Evolutionary conservation across 371 early-diverging fungal species (phyloP).

Genomic region (Phascolomyces articulosus): DNA sequence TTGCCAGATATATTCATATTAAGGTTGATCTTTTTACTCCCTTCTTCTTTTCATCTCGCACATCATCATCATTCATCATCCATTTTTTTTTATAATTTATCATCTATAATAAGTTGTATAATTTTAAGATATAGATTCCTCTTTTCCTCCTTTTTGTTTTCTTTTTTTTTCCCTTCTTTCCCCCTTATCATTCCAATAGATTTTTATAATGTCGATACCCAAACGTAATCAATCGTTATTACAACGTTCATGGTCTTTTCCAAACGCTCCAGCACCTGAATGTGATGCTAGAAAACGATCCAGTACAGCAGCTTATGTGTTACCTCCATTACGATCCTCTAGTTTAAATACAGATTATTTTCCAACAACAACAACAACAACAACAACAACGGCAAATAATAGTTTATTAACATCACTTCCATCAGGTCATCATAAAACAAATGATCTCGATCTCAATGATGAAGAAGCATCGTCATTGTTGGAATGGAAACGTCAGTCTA

Average conservation of each 20-base stretch:
- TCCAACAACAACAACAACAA: not conserved
- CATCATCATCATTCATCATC: too few relatives aligned
- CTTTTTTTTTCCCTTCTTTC: not conserved
- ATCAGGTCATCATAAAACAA: not conserved
- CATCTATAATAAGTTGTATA: too few relatives aligned
- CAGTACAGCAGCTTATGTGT: not conserved
- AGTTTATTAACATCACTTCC: not conserved
- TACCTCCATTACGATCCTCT: slow-evolving; percentile 19
- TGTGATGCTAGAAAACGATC: not conserved
- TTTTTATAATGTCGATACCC: not conserved
- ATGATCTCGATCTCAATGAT: not conserved
- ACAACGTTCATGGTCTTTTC: slow-evolving; percentile 2
- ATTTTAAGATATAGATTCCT: too few relatives aligned
- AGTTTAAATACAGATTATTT: slow-evolving; percentile 8
- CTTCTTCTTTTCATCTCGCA: too few relatives aligned
- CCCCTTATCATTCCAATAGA: not conserved
- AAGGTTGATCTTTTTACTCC: too few relatives aligned
- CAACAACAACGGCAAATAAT: slow-evolving; percentile 1
- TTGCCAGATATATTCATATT: too few relatives aligned
- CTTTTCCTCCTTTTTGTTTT: too few relatives aligned
- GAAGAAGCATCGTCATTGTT: slow-evolving; percentile 17
- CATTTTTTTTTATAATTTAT: too few relatives aligned
- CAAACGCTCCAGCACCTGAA: not conserved
- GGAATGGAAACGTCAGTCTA: slow-evolving; percentile 36
- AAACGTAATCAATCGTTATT: slow-evolving; percentile 1